Conservation (phyloP, 2,329 filamentous ascomycete species). For the Corinectria fuckeliana region DNA sequence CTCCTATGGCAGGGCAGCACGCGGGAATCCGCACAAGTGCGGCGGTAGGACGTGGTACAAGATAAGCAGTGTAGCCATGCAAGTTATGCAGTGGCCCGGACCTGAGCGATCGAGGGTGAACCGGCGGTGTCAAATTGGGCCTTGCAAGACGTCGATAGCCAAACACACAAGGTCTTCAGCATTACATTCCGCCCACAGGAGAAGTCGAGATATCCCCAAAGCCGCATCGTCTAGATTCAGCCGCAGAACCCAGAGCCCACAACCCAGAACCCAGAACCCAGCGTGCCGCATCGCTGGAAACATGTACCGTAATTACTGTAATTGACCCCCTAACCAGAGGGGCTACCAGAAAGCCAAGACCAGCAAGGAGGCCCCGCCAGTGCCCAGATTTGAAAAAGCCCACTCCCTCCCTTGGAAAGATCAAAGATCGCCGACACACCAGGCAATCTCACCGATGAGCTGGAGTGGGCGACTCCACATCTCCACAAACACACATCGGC, state of each 20-base stretch:
- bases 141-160: constrained; percentile 13
- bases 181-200: constrained; percentile 1
- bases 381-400: neutral
- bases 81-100: neutral
- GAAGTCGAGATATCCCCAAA: constrained; percentile 13
- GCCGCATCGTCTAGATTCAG: constrained; percentile 26
- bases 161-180: constrained; percentile 27
- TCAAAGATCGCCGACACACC: constrained; percentile 35
- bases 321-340: no score
- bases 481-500: constrained; percentile 19
- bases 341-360: constrained; percentile 2
- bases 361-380: constrained; percentile 22
- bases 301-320: constrained; percentile 24
- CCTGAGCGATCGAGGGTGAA: neutral
- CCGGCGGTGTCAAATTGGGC: neutral
- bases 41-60: neutral
- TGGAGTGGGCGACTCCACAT: constrained; percentile 31
- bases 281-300: constrained; percentile 35
- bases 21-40: constrained; percentile 15
- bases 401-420: constrained; percentile 24
- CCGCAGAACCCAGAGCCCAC: constrained; percentile 25
- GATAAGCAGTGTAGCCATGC: neutral
- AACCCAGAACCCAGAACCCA: constrained; percentile 26
- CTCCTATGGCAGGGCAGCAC: constrained; percentile 14
- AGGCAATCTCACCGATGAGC: constrained; percentile 35